phyloP scores from a whole-genome alignment of 768 basidiomycete species.

The Agrocybe pediades region DNA sequence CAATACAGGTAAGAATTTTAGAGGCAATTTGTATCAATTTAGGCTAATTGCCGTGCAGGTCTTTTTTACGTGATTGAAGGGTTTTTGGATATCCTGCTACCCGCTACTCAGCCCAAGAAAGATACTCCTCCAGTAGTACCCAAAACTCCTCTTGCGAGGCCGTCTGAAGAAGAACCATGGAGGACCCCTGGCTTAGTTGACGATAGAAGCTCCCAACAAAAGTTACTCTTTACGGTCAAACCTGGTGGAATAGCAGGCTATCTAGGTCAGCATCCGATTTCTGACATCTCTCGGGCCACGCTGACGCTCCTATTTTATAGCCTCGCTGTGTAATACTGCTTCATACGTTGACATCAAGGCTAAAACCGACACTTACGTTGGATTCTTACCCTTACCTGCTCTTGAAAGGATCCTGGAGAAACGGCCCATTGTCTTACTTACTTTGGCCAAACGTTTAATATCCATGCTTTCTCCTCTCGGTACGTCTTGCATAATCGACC shows the following conservation, averaged over 20 bases:
- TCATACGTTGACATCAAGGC: constrained; percentile 97
- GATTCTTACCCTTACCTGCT: constrained; percentile 87
- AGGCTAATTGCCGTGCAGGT: constrained; percentile 39
- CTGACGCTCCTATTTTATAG: constrained; percentile 38
- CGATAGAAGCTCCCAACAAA: constrained; percentile 44
- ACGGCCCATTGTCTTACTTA: constrained; percentile 92
- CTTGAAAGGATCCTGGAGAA: constrained; percentile 91
- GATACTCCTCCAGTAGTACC: constrained; percentile 19
- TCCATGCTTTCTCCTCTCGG: constrained; percentile 92
- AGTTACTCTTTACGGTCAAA: constrained; percentile 91
- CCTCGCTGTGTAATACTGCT: constrained; percentile 87
- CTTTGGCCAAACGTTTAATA: constrained; percentile 94
- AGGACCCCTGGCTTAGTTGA: constrained; percentile 30
- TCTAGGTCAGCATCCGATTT: constrained; percentile 53
- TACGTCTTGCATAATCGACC: constrained; percentile 32
- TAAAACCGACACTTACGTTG: constrained; percentile 98
- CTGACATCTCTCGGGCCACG: not conserved
- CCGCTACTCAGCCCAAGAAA: constrained; percentile 39
- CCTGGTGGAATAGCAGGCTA: constrained; percentile 98
- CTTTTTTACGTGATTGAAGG: constrained; percentile 96
- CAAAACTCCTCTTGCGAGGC: constrained; percentile 14
- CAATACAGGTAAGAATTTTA: constrained; percentile 63
- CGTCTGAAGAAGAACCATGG: constrained; percentile 37
- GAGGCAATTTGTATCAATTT: constrained; percentile 4
- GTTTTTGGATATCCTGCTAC: constrained; percentile 88